Base-by-base conservation (phyloP, 2,329 filamentous ascomycete species). In the Cytospora chrysosperma region DNA sequence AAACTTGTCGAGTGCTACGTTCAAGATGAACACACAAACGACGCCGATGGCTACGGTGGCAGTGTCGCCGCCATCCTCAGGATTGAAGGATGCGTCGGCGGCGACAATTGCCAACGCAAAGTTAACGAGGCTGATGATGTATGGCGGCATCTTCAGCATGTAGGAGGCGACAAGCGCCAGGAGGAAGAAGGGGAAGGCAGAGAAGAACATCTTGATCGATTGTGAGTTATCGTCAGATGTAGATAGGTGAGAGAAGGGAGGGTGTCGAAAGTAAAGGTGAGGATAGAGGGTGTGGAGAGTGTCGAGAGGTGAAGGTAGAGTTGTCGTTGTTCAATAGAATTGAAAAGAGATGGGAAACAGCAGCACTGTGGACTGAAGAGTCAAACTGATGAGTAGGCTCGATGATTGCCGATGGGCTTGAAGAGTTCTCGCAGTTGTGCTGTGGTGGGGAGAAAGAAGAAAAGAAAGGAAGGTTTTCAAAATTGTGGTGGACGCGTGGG, bases 351-450 rank as follows among this genome's bases (percentile, higher is more conserved):
- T 2, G 10, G n/a, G 34, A 21, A 13, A 30, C 8, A 30, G 40
- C 37, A 40, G 12, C 34, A 34, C n/a, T n/a, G 15, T 32, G 27
- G 50, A 50, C 43, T 37, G 47, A 40, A 34, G 17, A 28, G 3
- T 28, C 49, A 49, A 30, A 40, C 43, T 53, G 49, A 59, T 40
- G 47, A 50, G 40, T 4, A 37, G 24, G 53, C 15, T 60, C 50
- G 54, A 55, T 32, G 1, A 6, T 55, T 13, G 58, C 21, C 28
- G 27, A 3, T 55, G 58, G 34, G 27, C 50, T 49, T 47, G n/a
- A 47, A 21, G 40, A 60, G 49, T 49, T 60, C 51, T 55, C 49
- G 13, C n/a, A 9, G 34, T 21, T 26, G 53, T 40, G 58, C 28
- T 40, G 58, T 27, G 32, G 58, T 26, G 26, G 58, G n/a, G 15